Conservation (phyloP, 805 yeast species). For the Tetrapisispora arboricola region DNA sequence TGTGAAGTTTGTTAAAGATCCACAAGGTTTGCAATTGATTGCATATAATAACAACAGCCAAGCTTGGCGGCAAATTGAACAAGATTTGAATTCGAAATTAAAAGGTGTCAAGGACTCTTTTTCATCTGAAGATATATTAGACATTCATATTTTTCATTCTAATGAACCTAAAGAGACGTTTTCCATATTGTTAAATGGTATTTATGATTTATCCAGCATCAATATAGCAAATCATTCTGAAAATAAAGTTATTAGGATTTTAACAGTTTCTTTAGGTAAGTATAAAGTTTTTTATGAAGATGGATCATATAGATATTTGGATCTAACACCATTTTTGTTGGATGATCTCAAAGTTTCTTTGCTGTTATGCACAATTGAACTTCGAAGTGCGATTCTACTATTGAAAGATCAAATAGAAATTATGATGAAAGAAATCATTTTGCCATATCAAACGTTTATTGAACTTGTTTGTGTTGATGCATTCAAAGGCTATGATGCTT, state of each 20-base stretch:
- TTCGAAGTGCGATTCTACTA: conserved; percentile 10
- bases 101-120: background rate
- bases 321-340: conserved; percentile 4
- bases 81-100: background rate
- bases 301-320: conserved; percentile 6
- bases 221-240: background rate
- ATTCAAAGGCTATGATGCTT: conserved; percentile 7
- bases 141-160: conserved; percentile 15
- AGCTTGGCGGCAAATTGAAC: conserved; percentile 11
- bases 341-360: conserved; percentile 4
- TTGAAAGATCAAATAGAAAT: conserved; percentile 13
- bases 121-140: conserved; percentile 5
- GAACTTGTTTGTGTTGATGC: conserved; percentile 12
- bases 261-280: background rate
- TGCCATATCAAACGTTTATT: conserved; percentile 17
- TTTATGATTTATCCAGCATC: conserved; percentile 2
- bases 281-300: conserved; percentile 8
- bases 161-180: conserved; percentile 5
- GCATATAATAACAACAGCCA: conserved; percentile 10
- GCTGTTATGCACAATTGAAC: conserved; percentile 6
- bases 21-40: conserved; percentile 9
- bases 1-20: conserved; percentile 14
- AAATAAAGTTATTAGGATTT: background rate
- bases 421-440: conserved; percentile 11
- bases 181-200: conserved; percentile 15